Percentiles rank a stretch among this genome's conserved stretches.
phyloP scores from a whole-genome alignment of 805 yeast species.

The Kazachstania africana region DNA sequence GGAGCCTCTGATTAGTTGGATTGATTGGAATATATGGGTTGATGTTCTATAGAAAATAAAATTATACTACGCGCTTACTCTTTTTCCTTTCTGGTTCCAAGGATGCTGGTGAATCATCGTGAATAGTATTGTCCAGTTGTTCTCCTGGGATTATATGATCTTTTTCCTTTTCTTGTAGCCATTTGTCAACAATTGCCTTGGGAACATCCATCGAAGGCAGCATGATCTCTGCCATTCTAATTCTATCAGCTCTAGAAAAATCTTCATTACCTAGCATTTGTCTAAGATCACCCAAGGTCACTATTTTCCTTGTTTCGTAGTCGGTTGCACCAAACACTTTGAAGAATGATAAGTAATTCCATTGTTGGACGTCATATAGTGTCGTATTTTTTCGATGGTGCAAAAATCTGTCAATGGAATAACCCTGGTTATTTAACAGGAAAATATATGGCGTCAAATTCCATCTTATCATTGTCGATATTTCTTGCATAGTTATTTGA shows the following conservation, averaged over 20 bases:
- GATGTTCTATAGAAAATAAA: no score
- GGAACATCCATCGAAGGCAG: constrained; percentile 55
- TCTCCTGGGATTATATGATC: constrained; percentile 2
- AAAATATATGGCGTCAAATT: constrained; percentile 39
- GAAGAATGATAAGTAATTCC: constrained; percentile 40
- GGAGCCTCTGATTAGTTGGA: no score
- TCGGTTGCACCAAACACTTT: constrained; percentile 45
- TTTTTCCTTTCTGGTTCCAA: no score
- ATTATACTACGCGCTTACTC: no score
- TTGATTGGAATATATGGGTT: no score
- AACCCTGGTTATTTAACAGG: constrained; percentile 53
- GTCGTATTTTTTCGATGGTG: constrained; percentile 39
- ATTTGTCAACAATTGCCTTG: constrained; percentile 16
- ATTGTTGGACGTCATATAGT: constrained; percentile 51
- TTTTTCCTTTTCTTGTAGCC: constrained; percentile 16
- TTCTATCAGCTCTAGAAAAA: constrained; percentile 33
- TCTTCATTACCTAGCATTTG: constrained; percentile 29
- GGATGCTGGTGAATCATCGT: background rate
- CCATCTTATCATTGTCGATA: constrained; percentile 41
- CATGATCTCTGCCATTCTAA: constrained; percentile 45
- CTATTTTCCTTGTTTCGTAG: constrained; percentile 33
- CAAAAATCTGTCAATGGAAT: constrained; percentile 52
- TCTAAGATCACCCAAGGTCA: constrained; percentile 39
- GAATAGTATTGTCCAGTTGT: constrained; percentile 1
- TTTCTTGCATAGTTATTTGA: constrained; percentile 55